Percentiles rank a stretch among this genome's conserved stretches.
These are phyloP conservation scores for Phytophthora citricola DNA, from an alignment of 352 stramenopile genomes.

Conservation along the genomic window DNA sequence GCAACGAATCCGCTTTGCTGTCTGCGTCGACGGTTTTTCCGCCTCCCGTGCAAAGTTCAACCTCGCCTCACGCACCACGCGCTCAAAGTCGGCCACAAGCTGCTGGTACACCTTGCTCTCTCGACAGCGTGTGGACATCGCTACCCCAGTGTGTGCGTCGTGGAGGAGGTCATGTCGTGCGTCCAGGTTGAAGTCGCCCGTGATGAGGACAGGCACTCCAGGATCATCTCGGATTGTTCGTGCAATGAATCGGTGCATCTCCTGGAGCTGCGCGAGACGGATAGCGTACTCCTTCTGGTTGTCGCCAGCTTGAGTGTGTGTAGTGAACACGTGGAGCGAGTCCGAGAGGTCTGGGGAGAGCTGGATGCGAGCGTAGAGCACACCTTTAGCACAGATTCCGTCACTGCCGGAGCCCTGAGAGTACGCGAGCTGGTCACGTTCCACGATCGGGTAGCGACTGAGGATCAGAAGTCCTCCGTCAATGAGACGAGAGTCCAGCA, in stretches of 20 bases:
- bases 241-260: constrained; percentile 71
- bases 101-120: constrained; percentile 75
- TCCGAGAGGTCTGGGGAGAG: constrained; percentile 70
- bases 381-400: constrained; percentile 77
- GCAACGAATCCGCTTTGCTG: constrained; percentile 16
- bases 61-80: constrained; percentile 42
- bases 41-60: constrained; percentile 27
- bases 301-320: constrained; percentile 83
- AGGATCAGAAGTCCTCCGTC: constrained; percentile 83
- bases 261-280: constrained; percentile 60
- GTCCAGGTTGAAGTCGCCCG: constrained; percentile 85
- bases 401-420: constrained; percentile 67
- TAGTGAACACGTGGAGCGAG: constrained; percentile 86
- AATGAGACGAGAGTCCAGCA: constrained; percentile 65
- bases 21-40: constrained; percentile 15
- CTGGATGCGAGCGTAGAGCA: constrained; percentile 81
- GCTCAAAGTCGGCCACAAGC: constrained; percentile 55
- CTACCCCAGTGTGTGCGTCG: constrained; percentile 26
- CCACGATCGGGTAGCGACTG: constrained; percentile 83
- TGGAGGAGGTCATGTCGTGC: constrained; percentile 75
- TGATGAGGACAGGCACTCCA: constrained; percentile 68
- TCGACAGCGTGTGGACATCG: constrained; percentile 43
- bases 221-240: constrained; percentile 56
- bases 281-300: constrained; percentile 54
- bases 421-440: constrained; percentile 67